phyloP scores from a whole-genome alignment of 257 asterid species.

The Catharanthus roseus region DNA sequence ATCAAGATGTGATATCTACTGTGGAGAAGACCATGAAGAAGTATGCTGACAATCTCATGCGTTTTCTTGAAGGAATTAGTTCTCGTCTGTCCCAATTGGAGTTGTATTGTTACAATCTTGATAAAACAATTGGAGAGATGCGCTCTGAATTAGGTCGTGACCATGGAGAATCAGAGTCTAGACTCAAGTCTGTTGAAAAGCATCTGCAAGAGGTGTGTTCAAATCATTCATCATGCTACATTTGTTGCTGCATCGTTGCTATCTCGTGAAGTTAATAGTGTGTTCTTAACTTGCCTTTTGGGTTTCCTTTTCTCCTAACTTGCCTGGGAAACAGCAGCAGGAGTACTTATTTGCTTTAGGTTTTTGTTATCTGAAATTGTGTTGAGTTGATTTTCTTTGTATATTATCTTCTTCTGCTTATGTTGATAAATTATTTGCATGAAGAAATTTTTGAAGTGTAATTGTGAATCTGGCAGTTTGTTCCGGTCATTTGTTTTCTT shows the following conservation, averaged over 20 bases:
- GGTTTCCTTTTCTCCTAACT: background rate
- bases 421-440: background rate
- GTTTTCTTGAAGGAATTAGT: slow-evolving; percentile 92
- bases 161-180: slow-evolving; percentile 66
- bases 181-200: slow-evolving; percentile 78
- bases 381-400: background rate
- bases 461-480: background rate
- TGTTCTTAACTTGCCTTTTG: background rate
- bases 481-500: background rate
- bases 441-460: background rate
- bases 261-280: background rate
- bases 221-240: background rate
- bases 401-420: background rate
- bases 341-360: background rate
- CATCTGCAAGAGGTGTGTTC: slow-evolving; percentile 79
- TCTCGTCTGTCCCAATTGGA: slow-evolving; percentile 92
- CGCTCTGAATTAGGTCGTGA: slow-evolving; percentile 73
- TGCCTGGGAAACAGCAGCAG: background rate
- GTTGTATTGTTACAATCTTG: slow-evolving; percentile 81
- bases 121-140: slow-evolving; percentile 89
- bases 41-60: slow-evolving; percentile 80
- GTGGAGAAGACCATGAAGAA: slow-evolving; percentile 81
- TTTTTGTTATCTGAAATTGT: background rate
- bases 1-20: slow-evolving; percentile 56
- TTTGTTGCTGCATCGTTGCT: background rate